Conservation (phyloP, 805 yeast species). For the Ogataea kodamae region DNA sequence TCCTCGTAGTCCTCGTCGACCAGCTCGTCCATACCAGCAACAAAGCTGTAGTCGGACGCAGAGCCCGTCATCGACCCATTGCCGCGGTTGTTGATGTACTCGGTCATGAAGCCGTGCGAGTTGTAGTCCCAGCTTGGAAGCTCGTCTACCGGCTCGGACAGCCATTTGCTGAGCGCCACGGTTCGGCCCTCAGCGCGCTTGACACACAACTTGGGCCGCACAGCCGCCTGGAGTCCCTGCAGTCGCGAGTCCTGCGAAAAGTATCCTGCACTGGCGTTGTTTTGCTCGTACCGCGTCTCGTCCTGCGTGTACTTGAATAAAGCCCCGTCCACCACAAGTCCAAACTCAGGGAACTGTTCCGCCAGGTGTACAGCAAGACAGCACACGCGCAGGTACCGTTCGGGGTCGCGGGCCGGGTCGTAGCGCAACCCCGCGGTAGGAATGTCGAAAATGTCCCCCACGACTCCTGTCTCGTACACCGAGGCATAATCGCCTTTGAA, state of each 20-base stretch:
- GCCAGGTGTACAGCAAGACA: constrained; percentile 50
- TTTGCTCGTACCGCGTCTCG: constrained; percentile 12
- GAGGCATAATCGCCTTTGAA: constrained; percentile 51
- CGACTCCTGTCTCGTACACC: constrained; percentile 53
- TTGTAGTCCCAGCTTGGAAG: constrained; percentile 31
- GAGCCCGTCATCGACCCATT: constrained; percentile 16
- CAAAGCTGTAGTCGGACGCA: constrained; percentile 6
- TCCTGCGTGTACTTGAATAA: constrained; percentile 38
- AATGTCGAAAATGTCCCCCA: constrained; percentile 54
- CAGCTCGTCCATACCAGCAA: constrained; percentile 19
- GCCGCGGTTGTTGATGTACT: constrained; percentile 26
- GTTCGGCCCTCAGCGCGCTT: constrained; percentile 4
- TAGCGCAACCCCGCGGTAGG: constrained; percentile 62
- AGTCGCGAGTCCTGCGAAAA: constrained; percentile 28
- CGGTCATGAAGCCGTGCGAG: constrained; percentile 33
- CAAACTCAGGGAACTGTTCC: constrained; percentile 48
- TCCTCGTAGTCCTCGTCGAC: constrained; percentile 20
- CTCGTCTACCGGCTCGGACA: constrained; percentile 16
- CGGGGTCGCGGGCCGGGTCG: constrained; percentile 44
- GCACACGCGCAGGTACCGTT: constrained; percentile 49
- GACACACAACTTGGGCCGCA: constrained; percentile 11
- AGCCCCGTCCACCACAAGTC: constrained; percentile 45
- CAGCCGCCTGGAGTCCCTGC: constrained; percentile 21
- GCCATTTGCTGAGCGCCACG: constrained; percentile 17
- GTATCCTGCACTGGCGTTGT: constrained; percentile 21